These are phyloP conservation scores for Globisporangium polare DNA, from an alignment of 352 stramenopile species.

Conservation along the genomic window DNA sequence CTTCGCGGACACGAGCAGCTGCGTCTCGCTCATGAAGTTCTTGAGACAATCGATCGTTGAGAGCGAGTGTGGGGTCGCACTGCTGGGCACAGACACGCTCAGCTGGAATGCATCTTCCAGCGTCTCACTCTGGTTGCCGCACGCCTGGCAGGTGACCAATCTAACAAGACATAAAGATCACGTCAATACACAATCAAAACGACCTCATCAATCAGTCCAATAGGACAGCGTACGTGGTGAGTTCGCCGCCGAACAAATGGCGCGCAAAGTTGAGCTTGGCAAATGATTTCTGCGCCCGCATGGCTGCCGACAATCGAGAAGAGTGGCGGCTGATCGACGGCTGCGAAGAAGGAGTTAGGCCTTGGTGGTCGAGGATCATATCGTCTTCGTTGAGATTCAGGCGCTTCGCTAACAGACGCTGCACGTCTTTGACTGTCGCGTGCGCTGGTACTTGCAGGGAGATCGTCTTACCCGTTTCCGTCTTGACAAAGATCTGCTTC, in stretches of 20 bases:
- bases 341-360: background rate
- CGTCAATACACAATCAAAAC: too few species aligned
- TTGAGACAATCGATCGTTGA: constrained; percentile 42
- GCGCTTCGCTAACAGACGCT: constrained; percentile 47
- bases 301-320: constrained; percentile 20
- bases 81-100: constrained; percentile 48
- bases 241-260: constrained; percentile 47
- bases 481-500: constrained; percentile 67
- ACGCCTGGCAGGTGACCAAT: constrained; percentile 41
- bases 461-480: constrained; percentile 52
- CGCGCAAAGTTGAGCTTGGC: constrained; percentile 60
- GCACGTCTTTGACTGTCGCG: constrained; percentile 46
- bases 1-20: constrained; percentile 40
- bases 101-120: constrained; percentile 61
- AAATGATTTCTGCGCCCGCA: constrained; percentile 28
- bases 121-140: constrained; percentile 46
- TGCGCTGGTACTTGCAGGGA: constrained; percentile 46
- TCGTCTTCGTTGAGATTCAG: constrained; percentile 53
- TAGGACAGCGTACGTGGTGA: constrained; percentile 36
- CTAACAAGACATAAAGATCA: constrained; percentile 15
- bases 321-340: constrained; percentile 14
- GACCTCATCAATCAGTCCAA: too few species aligned
- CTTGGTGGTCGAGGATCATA: constrained; percentile 37
- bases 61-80: constrained; percentile 11
- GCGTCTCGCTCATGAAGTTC: constrained; percentile 44